Evolutionary conservation across 495 filamentous ascomycete genomes (phyloP).

Genomic region (Aspergillus avenaceus): DNA sequence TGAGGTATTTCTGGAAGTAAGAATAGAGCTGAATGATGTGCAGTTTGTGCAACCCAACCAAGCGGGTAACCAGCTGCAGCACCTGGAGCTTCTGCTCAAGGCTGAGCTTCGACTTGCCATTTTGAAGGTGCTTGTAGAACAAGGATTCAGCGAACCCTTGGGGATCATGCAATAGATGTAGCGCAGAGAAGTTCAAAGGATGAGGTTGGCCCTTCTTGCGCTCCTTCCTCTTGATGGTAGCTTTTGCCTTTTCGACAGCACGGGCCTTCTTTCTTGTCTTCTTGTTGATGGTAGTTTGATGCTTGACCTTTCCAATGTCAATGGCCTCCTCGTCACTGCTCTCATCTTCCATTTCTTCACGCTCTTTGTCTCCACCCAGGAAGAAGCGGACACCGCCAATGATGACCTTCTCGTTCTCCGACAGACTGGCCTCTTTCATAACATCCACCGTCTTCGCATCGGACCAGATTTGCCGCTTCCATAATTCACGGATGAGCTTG

Average conservation of each 20-base stretch:
- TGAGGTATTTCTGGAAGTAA: slow-evolving; percentile 80
- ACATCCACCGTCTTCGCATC: slow-evolving; percentile 85
- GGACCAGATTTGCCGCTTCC: slow-evolving; percentile 85
- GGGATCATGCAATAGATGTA: slow-evolving; percentile 92
- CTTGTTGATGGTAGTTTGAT: slow-evolving; percentile 88
- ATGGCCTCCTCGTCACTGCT: slow-evolving; percentile 74
- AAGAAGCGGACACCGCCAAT: slow-evolving; percentile 88
- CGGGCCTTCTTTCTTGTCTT: slow-evolving; percentile 85
- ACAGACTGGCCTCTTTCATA: slow-evolving; percentile 84
- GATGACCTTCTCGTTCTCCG: slow-evolving; percentile 86
- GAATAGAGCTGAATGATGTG: slow-evolving; percentile 81
- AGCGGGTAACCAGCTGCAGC: slow-evolving; percentile 80
- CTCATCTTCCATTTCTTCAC: slow-evolving; percentile 87
- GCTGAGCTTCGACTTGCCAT: slow-evolving; percentile 74
- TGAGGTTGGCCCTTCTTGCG: slow-evolving; percentile 83
- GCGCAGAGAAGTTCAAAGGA: slow-evolving; percentile 93
- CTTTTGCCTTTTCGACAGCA: slow-evolving; percentile 70
- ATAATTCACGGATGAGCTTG: slow-evolving; percentile 81
- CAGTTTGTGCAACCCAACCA: slow-evolving; percentile 91
- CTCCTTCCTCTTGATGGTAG: slow-evolving; percentile 75
- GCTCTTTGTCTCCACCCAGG: slow-evolving; percentile 88
- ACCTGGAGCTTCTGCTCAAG: slow-evolving; percentile 89
- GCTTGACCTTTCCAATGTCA: slow-evolving; percentile 76
- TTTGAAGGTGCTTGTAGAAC: slow-evolving; percentile 88
- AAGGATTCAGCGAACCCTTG: slow-evolving; percentile 90